phyloP scores from a whole-genome alignment of 257 asterid species.

The Solanum arcanum region DNA sequence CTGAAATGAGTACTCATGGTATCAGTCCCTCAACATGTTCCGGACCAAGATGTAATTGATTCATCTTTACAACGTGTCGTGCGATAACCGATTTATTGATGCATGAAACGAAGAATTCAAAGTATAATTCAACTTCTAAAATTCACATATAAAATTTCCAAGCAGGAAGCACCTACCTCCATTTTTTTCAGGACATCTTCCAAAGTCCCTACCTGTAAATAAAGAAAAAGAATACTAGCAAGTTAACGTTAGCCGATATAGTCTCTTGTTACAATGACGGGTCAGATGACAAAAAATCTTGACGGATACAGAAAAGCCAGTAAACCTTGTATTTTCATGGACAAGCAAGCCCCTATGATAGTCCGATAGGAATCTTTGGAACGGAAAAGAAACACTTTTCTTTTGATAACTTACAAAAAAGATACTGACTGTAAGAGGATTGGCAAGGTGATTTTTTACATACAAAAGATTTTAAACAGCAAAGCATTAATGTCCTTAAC shows the following conservation, averaged over 20 bases:
- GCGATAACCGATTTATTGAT: neutral
- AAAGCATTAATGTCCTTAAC: neutral
- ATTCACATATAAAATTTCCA: neutral
- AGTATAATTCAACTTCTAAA: neutral
- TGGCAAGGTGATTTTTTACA: neutral
- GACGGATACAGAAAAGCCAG: neutral
- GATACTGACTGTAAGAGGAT: neutral
- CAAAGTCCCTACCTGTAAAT: slow-evolving; percentile 83
- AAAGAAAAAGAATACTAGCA: neutral
- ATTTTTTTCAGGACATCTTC: slow-evolving; percentile 91
- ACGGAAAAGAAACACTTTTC: neutral
- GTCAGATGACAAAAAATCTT: neutral
- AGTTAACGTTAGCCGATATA: neutral
- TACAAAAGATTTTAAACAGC: neutral
- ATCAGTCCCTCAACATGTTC: neutral
- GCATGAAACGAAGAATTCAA: neutral
- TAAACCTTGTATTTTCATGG: neutral
- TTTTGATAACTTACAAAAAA: neutral
- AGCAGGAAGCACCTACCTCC: slow-evolving; percentile 46
- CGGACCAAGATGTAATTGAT: neutral
- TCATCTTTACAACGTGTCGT: neutral
- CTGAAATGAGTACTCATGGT: neutral
- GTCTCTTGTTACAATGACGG: neutral
- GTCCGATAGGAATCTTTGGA: neutral
- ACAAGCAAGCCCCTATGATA: neutral